These are phyloP conservation scores for Setaria viridis DNA, from an alignment of 202 grass and related monocot genomes.

Conservation along the genomic window DNA sequence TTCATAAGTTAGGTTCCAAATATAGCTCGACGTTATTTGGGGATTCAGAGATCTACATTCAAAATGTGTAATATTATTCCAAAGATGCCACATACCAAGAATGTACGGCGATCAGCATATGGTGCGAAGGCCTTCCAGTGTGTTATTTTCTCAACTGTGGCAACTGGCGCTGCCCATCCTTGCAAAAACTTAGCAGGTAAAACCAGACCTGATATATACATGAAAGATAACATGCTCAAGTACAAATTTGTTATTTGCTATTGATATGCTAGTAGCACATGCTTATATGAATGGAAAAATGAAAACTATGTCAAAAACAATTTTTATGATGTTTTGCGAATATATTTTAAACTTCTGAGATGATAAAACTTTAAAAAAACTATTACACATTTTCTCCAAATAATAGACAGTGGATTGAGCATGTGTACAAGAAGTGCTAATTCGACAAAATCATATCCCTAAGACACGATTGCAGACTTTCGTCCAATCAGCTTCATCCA, in stretches of 20 bases:
- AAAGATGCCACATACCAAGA: constrained; percentile 7
- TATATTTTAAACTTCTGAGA: not conserved
- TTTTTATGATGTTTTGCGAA: not conserved
- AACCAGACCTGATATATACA: constrained; percentile 14
- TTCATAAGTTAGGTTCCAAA: not conserved
- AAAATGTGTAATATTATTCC: not conserved
- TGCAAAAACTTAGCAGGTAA: constrained; percentile 6
- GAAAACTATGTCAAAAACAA: not conserved
- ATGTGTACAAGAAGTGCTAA: not conserved
- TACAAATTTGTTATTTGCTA: too few relatives aligned
- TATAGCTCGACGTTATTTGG: not conserved
- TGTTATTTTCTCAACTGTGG: not conserved
- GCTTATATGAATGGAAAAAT: not conserved
- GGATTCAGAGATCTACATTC: not conserved
- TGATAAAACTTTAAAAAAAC: not conserved
- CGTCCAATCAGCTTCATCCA: too few relatives aligned
- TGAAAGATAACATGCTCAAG: not conserved
- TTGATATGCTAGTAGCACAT: too few relatives aligned
- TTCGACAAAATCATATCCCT: not conserved
- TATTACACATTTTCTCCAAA: not conserved
- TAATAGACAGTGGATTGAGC: not conserved
- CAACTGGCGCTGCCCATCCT: not conserved
- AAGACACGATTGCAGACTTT: too few relatives aligned
- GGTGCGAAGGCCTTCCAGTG: not conserved
- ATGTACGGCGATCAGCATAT: not conserved